Evolutionary conservation across 176 grass and related monocot species (phyloP).

Genomic region (Eragrostis curvula): DNA sequence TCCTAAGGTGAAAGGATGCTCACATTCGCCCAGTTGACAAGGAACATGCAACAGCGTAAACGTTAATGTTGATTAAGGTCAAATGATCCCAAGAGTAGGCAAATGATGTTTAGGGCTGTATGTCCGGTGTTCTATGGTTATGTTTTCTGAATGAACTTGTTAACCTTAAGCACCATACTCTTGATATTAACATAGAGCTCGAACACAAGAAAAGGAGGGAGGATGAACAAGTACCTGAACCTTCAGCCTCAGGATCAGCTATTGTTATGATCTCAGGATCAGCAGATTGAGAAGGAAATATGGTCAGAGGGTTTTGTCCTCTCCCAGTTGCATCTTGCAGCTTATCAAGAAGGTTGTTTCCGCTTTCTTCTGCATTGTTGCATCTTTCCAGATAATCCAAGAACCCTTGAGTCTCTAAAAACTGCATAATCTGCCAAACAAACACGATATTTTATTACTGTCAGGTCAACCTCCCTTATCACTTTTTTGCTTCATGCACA

Average conservation of each 20-base stretch:
- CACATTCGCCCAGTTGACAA: constrained; percentile 17
- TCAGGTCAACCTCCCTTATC: neutral
- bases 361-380: constrained; percentile 78
- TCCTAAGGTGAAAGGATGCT: constrained; percentile 8
- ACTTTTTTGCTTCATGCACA: neutral
- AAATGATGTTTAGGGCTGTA: neutral
- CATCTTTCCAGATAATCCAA: constrained; percentile 99
- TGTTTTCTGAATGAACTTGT: neutral
- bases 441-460: constrained; percentile 31
- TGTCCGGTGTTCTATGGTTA: neutral
- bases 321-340: constrained; percentile 96
- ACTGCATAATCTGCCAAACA: constrained; percentile 87
- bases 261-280: constrained; percentile 95
- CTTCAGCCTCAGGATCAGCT: constrained; percentile 68
- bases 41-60: neutral
- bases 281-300: constrained; percentile 80
- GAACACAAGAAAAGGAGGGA: constrained; percentile 21
- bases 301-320: constrained; percentile 79
- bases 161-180: neutral
- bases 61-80: neutral
- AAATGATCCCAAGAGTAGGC: constrained; percentile 20
- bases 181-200: constrained; percentile 9
- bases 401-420: constrained; percentile 98
- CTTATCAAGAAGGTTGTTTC: constrained; percentile 93
- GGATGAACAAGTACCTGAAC: constrained; percentile 58